Percentiles rank a stretch among this genome's conserved stretches.
Evolutionary conservation across 768 basidiomycete species (phyloP).

Genomic region (Galerina marginata): DNA sequence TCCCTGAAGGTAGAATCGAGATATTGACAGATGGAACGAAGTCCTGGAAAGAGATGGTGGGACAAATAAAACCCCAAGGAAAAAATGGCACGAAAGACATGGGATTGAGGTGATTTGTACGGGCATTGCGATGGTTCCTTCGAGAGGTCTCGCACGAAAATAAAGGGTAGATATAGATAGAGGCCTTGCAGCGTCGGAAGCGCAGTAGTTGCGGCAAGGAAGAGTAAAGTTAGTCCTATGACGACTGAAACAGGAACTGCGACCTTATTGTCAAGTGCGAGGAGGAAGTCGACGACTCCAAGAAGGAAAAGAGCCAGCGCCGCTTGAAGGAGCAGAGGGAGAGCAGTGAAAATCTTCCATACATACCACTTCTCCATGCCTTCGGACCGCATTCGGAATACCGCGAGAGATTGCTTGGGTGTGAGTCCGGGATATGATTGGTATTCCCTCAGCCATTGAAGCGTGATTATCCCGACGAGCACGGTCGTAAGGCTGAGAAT

Average conservation of each 20-base stretch:
- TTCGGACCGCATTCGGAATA: slow-evolving; percentile 31
- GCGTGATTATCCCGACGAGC: slow-evolving; percentile 14
- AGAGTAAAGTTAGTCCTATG: slow-evolving; percentile 20
- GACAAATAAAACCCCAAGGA: too few relatives aligned
- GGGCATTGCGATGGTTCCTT: slow-evolving; percentile 13
- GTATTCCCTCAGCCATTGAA: slow-evolving; percentile 24
- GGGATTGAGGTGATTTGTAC: slow-evolving; percentile 17
- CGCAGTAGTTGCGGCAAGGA: slow-evolving; percentile 28
- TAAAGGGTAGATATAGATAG: background rate
- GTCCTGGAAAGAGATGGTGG: background rate
- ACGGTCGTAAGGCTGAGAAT: slow-evolving; percentile 16
- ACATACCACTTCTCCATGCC: slow-evolving; percentile 32
- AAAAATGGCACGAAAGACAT: background rate
- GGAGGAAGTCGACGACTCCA: slow-evolving; percentile 30
- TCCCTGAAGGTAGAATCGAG: too few relatives aligned
- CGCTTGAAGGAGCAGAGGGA: slow-evolving; percentile 31
- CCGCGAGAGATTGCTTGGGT: slow-evolving; percentile 8
- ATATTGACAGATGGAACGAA: background rate
- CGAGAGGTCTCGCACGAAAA: slow-evolving; percentile 6
- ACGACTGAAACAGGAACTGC: slow-evolving; percentile 24
- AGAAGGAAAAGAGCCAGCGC: slow-evolving; percentile 34
- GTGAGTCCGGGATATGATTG: slow-evolving; percentile 9
- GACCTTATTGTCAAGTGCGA: slow-evolving; percentile 15
- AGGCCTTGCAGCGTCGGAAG: slow-evolving; percentile 27
- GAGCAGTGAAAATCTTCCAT: slow-evolving; percentile 25